These are phyloP conservation scores for Pestalotiopsis sp. DNA, from an alignment of 2,329 filamentous ascomycete species.

Conservation along the genomic window DNA sequence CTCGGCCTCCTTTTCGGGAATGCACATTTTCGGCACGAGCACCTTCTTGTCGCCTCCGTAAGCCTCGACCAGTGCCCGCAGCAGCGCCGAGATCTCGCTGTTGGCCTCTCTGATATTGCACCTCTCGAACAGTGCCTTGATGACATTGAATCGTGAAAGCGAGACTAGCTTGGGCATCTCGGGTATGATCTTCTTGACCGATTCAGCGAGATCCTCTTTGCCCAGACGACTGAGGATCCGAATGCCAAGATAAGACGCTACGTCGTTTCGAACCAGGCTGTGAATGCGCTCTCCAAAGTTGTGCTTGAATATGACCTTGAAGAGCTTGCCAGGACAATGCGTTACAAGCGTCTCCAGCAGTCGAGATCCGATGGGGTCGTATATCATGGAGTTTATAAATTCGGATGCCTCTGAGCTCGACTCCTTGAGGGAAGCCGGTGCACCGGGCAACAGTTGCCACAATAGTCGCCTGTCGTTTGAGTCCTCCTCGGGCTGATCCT, in stretches of 20 bases:
- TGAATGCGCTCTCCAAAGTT: conserved; percentile 81
- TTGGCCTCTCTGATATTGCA: conserved; percentile 69
- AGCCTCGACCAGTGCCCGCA: conserved; percentile 49
- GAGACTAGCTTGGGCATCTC: conserved; percentile 74
- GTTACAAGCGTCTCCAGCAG: conserved; percentile 85
- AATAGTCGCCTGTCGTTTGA: conserved; percentile 59
- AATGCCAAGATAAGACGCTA: conserved; percentile 85
- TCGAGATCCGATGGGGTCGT: conserved; percentile 87
- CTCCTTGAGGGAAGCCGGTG: conserved; percentile 69
- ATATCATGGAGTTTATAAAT: conserved; percentile 86
- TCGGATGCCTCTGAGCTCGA: conserved; percentile 70
- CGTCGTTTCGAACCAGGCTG: conserved; percentile 83
- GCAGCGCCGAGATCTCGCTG: conserved; percentile 51
- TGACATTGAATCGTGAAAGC: conserved; percentile 75
- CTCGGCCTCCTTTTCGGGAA: conserved; percentile 36
- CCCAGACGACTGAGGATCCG: conserved; percentile 80
- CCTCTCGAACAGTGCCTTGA: conserved; percentile 82
- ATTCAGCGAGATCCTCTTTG: conserved; percentile 80
- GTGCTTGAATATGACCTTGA: conserved; percentile 83
- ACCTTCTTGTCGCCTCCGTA: conserved; percentile 50
- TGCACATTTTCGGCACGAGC: conserved; percentile 53
- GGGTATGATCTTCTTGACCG: conserved; percentile 71
- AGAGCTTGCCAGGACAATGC: conserved; percentile 81
- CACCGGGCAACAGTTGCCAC: conserved; percentile 77
- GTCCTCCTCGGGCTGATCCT: conserved; percentile 38